phyloP scores from a whole-genome alignment of 2,329 filamentous ascomycete genomes.

The Trichophyton mentagrophytes region DNA sequence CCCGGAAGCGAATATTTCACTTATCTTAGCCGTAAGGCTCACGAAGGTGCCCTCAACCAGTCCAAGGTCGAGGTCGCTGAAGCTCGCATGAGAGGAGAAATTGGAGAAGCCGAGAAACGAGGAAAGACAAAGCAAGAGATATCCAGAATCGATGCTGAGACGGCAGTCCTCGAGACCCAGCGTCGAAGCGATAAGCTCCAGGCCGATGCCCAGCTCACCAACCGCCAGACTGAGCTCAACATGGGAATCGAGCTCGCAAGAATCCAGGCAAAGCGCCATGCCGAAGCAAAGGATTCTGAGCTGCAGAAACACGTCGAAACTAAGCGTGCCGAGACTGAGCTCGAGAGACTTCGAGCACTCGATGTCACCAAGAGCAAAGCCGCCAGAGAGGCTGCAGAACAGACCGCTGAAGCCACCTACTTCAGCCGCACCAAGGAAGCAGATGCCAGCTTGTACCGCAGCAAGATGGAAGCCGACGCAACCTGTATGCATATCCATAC shows the following conservation, averaged over 20 bases:
- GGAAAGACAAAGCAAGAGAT: conserved; percentile 76
- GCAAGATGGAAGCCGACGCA: conserved; percentile 31
- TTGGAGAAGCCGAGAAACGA: conserved; percentile 57
- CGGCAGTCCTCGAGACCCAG: conserved; percentile 71
- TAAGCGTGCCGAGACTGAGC: conserved; percentile 64
- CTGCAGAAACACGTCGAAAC: conserved; percentile 65
- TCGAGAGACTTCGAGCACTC: conserved; percentile 63
- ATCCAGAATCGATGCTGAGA: conserved; percentile 76
- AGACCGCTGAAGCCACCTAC: conserved; percentile 38
- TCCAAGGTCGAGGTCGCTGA: conserved; percentile 51
- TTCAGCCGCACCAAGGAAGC: conserved; percentile 41
- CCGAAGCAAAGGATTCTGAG: conserved; percentile 66
- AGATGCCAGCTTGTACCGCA: conserved; percentile 36
- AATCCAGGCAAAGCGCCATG: conserved; percentile 58
- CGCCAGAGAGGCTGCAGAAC: conserved; percentile 32
- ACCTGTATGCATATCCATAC: conserved; percentile 17
- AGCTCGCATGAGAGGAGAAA: conserved; percentile 49
- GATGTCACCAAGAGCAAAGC: conserved; percentile 63
- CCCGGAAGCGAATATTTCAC: conserved; percentile 72
- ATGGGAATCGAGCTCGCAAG: conserved; percentile 63
- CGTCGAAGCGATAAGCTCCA: conserved; percentile 68
- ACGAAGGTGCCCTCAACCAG: conserved; percentile 74
- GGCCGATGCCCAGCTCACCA: conserved; percentile 64
- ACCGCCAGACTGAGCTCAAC: conserved; percentile 57
- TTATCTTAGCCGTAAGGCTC: conserved; percentile 67